A percentile compares a stretch with the other conserved stretches of the same genome.
These are phyloP conservation scores for Penicillium rolfsii DNA, from an alignment of 2,329 filamentous ascomycete genomes.

Conservation along the genomic window DNA sequence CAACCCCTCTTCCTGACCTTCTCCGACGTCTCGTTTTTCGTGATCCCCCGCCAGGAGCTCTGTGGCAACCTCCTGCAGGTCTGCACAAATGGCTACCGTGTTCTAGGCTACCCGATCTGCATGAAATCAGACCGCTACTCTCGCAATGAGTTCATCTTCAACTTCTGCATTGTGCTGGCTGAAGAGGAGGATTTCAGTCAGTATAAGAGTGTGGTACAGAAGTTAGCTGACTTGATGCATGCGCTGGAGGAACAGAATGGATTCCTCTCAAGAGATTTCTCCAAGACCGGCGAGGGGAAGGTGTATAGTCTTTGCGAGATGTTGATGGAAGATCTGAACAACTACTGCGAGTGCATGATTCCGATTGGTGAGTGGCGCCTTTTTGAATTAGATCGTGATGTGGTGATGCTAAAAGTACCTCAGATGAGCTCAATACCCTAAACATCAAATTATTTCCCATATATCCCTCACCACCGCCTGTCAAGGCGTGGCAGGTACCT, in stretches of 20 bases:
- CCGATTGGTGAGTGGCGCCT: constrained; percentile 70
- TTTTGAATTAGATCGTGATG: constrained; percentile 5
- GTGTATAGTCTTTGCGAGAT: constrained; percentile 77
- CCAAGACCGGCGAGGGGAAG: constrained; percentile 52
- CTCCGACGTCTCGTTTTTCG: constrained; percentile 82
- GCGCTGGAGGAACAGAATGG: constrained; percentile 90
- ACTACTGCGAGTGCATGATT: constrained; percentile 98
- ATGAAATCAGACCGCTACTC: constrained; percentile 81
- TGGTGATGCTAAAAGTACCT: constrained; percentile 14
- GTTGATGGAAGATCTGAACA: constrained; percentile 89
- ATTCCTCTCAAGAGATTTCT: constrained; percentile 63
- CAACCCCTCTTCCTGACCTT: constrained; percentile 78
- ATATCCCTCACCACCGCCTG: constrained; percentile 72
- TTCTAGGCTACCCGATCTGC: constrained; percentile 87
- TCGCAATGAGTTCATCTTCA: constrained; percentile 97
- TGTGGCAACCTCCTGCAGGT: constrained; percentile 84
- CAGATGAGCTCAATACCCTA: constrained; percentile 89
- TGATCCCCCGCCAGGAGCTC: constrained; percentile 93
- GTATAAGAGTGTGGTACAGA: constrained; percentile 82
- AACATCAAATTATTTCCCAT: constrained; percentile 95
- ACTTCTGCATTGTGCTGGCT: constrained; percentile 84
- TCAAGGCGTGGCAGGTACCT: constrained; percentile 89
- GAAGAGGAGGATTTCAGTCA: constrained; percentile 71
- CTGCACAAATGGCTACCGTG: constrained; percentile 71
- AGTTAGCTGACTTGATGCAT: constrained; percentile 81